These are phyloP conservation scores for Solanum chacoense DNA, from an alignment of 305 asterid species.

Conservation along the genomic window DNA sequence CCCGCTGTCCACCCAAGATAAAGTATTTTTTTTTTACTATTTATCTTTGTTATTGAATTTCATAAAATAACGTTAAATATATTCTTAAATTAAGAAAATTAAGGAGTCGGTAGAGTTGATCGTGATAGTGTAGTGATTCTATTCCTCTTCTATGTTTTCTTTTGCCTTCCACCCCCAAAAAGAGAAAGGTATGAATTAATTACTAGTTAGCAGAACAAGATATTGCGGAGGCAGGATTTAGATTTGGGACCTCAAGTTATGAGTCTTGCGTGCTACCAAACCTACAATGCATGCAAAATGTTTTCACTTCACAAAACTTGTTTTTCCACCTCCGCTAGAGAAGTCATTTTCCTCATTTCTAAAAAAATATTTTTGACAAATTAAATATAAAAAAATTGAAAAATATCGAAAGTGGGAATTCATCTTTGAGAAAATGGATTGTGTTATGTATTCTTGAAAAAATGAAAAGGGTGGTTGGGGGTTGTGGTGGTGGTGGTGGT, in stretches of 20 bases:
- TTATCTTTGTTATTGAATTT: too few species aligned
- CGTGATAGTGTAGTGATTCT: too few species aligned
- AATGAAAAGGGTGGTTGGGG: not conserved
- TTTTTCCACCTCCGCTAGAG: not conserved
- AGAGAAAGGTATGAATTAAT: too few species aligned
- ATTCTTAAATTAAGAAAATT: too few species aligned
- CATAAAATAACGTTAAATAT: not conserved
- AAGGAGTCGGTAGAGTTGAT: not conserved
- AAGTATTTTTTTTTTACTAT: too few species aligned
- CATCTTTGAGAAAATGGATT: not conserved
- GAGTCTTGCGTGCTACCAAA: not conserved
- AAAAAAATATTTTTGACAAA: not conserved
- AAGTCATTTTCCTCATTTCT: too few species aligned
- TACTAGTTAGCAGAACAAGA: not conserved
- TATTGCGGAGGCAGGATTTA: too few species aligned
- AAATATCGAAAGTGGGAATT: not conserved
- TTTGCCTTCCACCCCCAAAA: too few species aligned
- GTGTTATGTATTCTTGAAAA: not conserved
- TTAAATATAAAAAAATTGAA: not conserved
- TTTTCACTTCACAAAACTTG: too few species aligned
- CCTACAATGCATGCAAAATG: not conserved
- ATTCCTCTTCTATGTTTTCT: too few species aligned
- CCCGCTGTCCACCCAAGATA: not conserved
- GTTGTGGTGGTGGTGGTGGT: not conserved
- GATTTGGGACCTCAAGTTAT: too few species aligned